A percentile compares a stretch with the other conserved stretches of the same genome.
Conservation (phyloP, 805 yeast genomes). For the Scheffersomyces amazonensis region DNA sequence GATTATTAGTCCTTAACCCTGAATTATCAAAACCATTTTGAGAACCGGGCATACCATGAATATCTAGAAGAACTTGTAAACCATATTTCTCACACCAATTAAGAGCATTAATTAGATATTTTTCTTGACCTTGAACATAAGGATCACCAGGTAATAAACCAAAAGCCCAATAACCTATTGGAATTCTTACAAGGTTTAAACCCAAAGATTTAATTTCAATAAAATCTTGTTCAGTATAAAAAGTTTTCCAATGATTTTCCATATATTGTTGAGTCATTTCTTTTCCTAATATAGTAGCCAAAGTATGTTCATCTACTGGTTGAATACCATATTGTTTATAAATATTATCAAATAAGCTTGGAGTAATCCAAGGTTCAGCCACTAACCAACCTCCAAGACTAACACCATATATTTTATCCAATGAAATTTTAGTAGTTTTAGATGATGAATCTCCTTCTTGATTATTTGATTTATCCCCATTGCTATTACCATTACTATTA, state of each 20-base stretch:
- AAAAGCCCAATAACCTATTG: conserved; percentile 85
- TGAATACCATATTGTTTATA: conserved; percentile 20
- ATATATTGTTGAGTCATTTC: conserved; percentile 41
- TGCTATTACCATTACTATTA: background rate
- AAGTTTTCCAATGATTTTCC: conserved; percentile 54
- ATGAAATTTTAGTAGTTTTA: background rate
- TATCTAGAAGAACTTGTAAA: conserved; percentile 69
- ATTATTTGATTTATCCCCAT: background rate
- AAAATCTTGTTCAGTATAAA: conserved; percentile 61
- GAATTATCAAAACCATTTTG: conserved; percentile 88
- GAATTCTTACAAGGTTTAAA: conserved; percentile 67
- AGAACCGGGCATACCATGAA: conserved; percentile 84
- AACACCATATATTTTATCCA: conserved; percentile 14
- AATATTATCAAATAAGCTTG: conserved; percentile 51
- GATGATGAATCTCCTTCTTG: background rate
- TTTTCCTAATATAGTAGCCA: conserved; percentile 46
- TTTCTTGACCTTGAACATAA: conserved; percentile 64
- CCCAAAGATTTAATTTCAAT: conserved; percentile 49
- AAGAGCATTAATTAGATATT: conserved; percentile 62
- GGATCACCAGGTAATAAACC: conserved; percentile 50
- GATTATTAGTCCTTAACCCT: conserved; percentile 48
- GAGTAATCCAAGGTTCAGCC: conserved; percentile 69
- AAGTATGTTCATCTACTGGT: conserved; percentile 62
- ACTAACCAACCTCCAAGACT: conserved; percentile 70
- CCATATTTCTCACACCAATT: conserved; percentile 64